Percentiles rank a stretch among this genome's conserved stretches.
Evolutionary conservation across 768 basidiomycete genomes (phyloP).

Genomic region (Pulveroboletus sp.): DNA sequence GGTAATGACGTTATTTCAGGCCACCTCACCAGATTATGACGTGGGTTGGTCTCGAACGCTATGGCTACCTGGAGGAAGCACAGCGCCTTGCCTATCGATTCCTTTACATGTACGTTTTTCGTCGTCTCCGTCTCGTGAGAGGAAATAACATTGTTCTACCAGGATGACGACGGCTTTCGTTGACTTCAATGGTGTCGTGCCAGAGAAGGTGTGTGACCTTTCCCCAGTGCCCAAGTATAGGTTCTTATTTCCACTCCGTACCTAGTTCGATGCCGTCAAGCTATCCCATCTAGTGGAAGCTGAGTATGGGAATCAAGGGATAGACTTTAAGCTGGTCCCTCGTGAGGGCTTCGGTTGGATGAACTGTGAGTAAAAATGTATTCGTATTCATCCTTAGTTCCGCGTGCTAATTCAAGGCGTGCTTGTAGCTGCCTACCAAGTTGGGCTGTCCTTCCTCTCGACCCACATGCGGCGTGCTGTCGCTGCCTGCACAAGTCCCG

Average conservation of each 20-base stretch:
- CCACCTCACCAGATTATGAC: slow-evolving; percentile 99
- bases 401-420: slow-evolving; percentile 1
- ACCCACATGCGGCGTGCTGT: slow-evolving; percentile 94
- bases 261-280: slow-evolving; percentile 90
- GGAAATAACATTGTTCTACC: slow-evolving; percentile 3
- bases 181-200: slow-evolving; percentile 96
- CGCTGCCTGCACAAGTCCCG: slow-evolving; percentile 89
- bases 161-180: slow-evolving; percentile 95
- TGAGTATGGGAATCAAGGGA: slow-evolving; percentile 93
- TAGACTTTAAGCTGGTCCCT: slow-evolving; percentile 97
- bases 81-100: slow-evolving; percentile 92
- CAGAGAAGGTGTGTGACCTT: slow-evolving; percentile 68
- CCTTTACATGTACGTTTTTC: slow-evolving; percentile 95
- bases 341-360: slow-evolving; percentile 99
- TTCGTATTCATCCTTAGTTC: background rate
- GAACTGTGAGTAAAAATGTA: slow-evolving; percentile 70
- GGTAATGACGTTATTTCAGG: slow-evolving; percentile 38
- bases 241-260: background rate
- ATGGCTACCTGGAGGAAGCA: slow-evolving; percentile 91
- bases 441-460: slow-evolving; percentile 91
- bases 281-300: slow-evolving; percentile 95
- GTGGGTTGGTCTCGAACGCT: slow-evolving; percentile 96
- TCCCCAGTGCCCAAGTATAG: background rate
- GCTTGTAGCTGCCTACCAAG: slow-evolving; percentile 82
- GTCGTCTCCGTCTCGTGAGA: background rate